Base-by-base conservation (phyloP, 2,329 filamentous ascomycete species). In the Stachybotrys echinatus region DNA sequence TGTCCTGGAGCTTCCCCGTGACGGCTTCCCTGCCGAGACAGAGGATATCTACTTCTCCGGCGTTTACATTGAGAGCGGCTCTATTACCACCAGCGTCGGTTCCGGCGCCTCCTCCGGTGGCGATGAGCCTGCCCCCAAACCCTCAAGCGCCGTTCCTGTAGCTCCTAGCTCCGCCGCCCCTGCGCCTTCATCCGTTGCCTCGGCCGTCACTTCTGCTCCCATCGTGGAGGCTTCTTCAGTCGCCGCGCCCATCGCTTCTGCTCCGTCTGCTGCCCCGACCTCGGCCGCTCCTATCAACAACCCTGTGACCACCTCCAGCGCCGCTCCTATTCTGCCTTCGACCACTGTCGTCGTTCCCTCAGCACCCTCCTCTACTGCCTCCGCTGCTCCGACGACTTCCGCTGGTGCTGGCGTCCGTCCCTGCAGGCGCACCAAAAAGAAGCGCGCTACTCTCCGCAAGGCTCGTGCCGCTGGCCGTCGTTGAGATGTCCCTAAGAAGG, bases 21-120 rank as follows among this genome's bases (percentile, higher is more conserved):
- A 70, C 31, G 80, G 81, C 1, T 77, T 78, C 45, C 65, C 74
- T 43, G 77, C 81, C 38, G 63, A 61, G 4, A 70, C 64, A 37
- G 85, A 88, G 71, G 85, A 89, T 61, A 84, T 84, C 72, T 88
- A 81, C 64, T 89, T 87, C 69, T 84, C 80, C 4, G 85, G 86
- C 8, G 81, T 88, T 4, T 89, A 87, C 59, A 75, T 89, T 45
- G 86, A 89, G 74, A 56, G 61, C 31, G 58, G 58, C 10, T 49
- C 53, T 45, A 56, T 71, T 45, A 70, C 67, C 20, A 70, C 65
- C 23, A 49, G 51, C 14, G 49, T 48, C 69, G 42, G 42, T 12
- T 23, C 42, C 23, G 42, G 42, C 42, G 12, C 20, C 12, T 45
- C 42, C 18, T 23, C 42, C 21, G 42, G 42, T n/a, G 42, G 12